Conservation (phyloP, 2,329 filamentous ascomycete species). For the Epichloe sibirici region DNA sequence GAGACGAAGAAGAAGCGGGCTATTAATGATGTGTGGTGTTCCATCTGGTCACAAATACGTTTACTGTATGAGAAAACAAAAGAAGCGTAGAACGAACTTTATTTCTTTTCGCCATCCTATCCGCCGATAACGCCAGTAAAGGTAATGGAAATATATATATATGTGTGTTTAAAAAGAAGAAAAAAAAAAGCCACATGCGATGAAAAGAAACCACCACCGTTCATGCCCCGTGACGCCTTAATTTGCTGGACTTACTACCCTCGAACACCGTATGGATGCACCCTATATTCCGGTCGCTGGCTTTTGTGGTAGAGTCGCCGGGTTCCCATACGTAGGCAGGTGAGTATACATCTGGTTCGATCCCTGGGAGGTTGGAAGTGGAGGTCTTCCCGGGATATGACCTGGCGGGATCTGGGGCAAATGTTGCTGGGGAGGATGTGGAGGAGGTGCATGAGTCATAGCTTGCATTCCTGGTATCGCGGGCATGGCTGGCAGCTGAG, state of each 20-base stretch:
- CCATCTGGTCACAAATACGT: slow-evolving; percentile 2
- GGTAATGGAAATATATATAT: background rate
- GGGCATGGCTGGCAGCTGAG: slow-evolving; percentile 9
- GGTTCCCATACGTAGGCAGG: slow-evolving; percentile 45
- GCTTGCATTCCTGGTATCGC: slow-evolving; percentile 13
- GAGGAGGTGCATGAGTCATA: slow-evolving; percentile 25
- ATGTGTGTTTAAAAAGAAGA: background rate
- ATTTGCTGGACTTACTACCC: slow-evolving; percentile 10
- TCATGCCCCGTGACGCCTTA: slow-evolving; percentile 23
- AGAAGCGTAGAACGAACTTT: background rate
- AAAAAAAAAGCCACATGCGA: background rate
- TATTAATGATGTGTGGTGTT: slow-evolving; percentile 9
- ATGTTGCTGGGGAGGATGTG: slow-evolving; percentile 17
- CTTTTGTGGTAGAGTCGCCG: slow-evolving; percentile 47
- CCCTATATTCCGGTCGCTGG: slow-evolving; percentile 36
- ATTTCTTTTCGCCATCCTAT: slow-evolving; percentile 17
- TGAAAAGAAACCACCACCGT: slow-evolving; percentile 15
- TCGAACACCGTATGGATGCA: slow-evolving; percentile 19
- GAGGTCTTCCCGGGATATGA: slow-evolving; percentile 35
- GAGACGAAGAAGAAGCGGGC: slow-evolving; percentile 9
- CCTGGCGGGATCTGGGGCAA: slow-evolving; percentile 29
- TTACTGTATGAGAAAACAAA: background rate
- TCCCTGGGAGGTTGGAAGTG: slow-evolving; percentile 28
- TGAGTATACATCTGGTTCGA: slow-evolving; percentile 37
- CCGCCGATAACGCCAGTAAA: slow-evolving; percentile 26